Base-by-base conservation (phyloP, 2,329 filamentous ascomycete species). In the Clonostachys chloroleuca region DNA sequence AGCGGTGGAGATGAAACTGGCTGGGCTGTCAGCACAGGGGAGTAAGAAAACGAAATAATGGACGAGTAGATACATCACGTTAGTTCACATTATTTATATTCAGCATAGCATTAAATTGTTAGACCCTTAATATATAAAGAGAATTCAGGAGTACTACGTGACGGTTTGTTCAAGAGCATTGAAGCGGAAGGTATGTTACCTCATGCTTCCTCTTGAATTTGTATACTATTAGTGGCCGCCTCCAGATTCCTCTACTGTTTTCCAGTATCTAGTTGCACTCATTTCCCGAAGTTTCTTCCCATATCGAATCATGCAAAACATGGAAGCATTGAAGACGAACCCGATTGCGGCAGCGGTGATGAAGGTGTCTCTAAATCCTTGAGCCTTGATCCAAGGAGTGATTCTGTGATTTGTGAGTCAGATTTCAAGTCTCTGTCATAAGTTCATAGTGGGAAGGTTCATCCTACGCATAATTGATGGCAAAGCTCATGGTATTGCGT, bases 401-500 rank as follows among this genome's bases (percentile, higher is more conserved):
- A 39, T 39, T 39, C 36, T 39, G 12, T 14, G 14, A 30, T 30
- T 30, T 8, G 2, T 8, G 24, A 30, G 24, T 30, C 24, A 30
- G 24, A 30, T 8, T 30, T 9, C 8, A 30, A 30, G 24, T 8
- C 8, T 30, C 24, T 30, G 2, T 30, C 24, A 30, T 30, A 6
- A 30, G 8, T 30, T 30, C 8, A 9, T 30, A 30, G 24, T 24
- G 20, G 20, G 5, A 24, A 6, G 20, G 20, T 6, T 4, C 20
- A 14, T 6, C 36, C 8, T 17, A 39, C 36, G 36, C 62, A 39
- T 66, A 67, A 12, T 56, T 52, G 12, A 66, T 60, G 4, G 59
- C 64, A 47, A 67, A 67, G 6, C 60, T 59, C 59, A 67, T 66
- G 0, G 64, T 66, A 46, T 67, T 67, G 2, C 64, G 54, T 18